Conservation (phyloP, 192 early-diverging fungal species). For the Coemansia sp. region DNA sequence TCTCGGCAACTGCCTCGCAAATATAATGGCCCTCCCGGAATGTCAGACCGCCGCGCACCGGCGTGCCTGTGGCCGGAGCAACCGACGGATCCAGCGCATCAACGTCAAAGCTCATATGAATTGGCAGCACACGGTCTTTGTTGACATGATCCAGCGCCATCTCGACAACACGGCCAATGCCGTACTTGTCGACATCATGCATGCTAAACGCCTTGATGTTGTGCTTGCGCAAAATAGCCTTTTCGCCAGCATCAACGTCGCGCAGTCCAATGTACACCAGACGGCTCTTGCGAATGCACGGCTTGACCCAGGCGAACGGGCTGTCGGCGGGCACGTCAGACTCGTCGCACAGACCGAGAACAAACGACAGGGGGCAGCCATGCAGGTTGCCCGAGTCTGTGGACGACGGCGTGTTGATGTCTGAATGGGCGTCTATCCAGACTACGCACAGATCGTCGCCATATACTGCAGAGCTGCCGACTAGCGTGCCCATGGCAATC, state of each 20-base stretch:
- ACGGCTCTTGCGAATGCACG: constrained; percentile 69
- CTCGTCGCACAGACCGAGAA: constrained; percentile 74
- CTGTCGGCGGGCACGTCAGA: constrained; percentile 32
- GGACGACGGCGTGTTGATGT: constrained; percentile 89
- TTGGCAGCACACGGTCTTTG: constrained; percentile 65
- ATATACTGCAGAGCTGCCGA: constrained; percentile 73
- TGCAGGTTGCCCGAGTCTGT: constrained; percentile 92
- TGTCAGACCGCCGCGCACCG: constrained; percentile 92
- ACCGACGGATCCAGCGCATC: constrained; percentile 94
- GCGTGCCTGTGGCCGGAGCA: constrained; percentile 92
- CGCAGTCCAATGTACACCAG: constrained; percentile 96
- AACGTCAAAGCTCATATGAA: constrained; percentile 93
- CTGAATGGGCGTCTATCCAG: constrained; percentile 95
- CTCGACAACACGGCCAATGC: constrained; percentile 89
- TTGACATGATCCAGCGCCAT: constrained; percentile 91
- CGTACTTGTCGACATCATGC: constrained; percentile 93
- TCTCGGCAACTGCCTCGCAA: constrained; percentile 85
- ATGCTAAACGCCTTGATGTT: constrained; percentile 94
- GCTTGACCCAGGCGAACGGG: constrained; percentile 79
- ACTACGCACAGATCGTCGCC: constrained; percentile 80
- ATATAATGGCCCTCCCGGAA: constrained; percentile 98
- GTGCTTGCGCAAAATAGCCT: constrained; percentile 75
- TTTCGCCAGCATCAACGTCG: constrained; percentile 89
- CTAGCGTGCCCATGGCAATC: constrained; percentile 86
- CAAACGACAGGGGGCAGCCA: constrained; percentile 90